Evolutionary conservation across 768 basidiomycete species (phyloP).

Genomic region (Podaxis rugospora): DNA sequence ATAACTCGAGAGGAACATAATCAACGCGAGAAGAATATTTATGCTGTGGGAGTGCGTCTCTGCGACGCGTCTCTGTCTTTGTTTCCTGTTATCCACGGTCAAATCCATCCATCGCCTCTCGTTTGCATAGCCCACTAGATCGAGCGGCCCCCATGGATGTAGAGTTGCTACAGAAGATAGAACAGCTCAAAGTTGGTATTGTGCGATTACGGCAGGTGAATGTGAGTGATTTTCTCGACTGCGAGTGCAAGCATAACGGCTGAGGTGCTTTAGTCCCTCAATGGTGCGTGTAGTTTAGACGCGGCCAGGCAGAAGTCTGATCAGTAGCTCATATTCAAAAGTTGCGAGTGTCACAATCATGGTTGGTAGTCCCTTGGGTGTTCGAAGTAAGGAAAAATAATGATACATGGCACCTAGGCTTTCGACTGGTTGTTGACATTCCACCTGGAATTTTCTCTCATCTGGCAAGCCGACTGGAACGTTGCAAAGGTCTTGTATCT

Average conservation of each 20-base stretch:
- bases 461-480: constrained; percentile 9
- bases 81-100: no score
- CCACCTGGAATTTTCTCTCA: not conserved
- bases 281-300: not conserved
- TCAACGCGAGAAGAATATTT: no score
- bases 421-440: constrained; percentile 10
- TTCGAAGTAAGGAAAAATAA: not conserved
- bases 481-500: constrained; percentile 6
- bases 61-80: no score
- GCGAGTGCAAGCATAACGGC: not conserved
- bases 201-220: not conserved
- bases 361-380: not conserved
- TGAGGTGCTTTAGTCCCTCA: not conserved
- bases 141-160: not conserved
- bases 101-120: no score
- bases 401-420: not conserved
- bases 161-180: not conserved
- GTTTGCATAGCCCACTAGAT: no score
- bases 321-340: not conserved
- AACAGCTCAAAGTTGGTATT: not conserved
- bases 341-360: not conserved
- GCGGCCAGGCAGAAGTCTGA: not conserved
- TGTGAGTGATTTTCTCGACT: not conserved
- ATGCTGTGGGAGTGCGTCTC: no score
- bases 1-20: no score